Base-by-base conservation (phyloP, 2,329 filamentous ascomycete genomes). In the Diaporthe sp. region DNA sequence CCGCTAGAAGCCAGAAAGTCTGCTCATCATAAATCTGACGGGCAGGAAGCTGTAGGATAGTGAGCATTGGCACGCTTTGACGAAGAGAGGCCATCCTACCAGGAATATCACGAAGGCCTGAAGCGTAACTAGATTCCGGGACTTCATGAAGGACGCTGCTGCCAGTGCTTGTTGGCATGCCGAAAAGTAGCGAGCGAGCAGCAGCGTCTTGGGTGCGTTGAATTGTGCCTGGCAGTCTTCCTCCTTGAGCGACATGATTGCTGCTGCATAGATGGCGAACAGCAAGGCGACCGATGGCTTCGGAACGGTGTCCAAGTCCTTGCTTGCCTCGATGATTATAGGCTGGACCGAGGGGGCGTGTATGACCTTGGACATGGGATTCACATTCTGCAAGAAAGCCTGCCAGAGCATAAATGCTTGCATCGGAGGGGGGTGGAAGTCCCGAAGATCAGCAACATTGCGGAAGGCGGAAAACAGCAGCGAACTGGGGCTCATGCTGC, bases 321-420 rank as follows among this genome's bases (percentile, higher is more conserved):
- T 77, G 58, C 73, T 77, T 25, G 77, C 79, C 73, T 78, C 74
- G 13, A 80, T 74, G 9, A 80, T 76, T 19, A 79, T 75, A 10
- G 78, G 78, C 71, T 89, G 85, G 1, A 88, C 79, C 1, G 86
- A 85, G 0, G 88, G 88, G 6, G 86, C 82, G 77, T 90, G 88
- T 8, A 89, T 84, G 22, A 90, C 78, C 76, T 90, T 90, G 71
- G 87, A 84, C 28, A 90, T 79, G 1, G 88, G 88, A 76, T 90
- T 87, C 55, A 90, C 85, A 75, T 90, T 89, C 28, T 87, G 84
- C 0, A 89, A 80, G 70, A 88, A 90, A 1, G 83, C 81, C 76
- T 89, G 85, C 88, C 88, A 90, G 0, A 90, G 82, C 62, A 84
- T 67, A 61, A 79, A 80, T 0, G 78, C 75, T 42, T 78, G 76